These are phyloP conservation scores for Fistulinella cinereoalba DNA, from an alignment of 1,284 basidiomycete species.

Conservation along the genomic window DNA sequence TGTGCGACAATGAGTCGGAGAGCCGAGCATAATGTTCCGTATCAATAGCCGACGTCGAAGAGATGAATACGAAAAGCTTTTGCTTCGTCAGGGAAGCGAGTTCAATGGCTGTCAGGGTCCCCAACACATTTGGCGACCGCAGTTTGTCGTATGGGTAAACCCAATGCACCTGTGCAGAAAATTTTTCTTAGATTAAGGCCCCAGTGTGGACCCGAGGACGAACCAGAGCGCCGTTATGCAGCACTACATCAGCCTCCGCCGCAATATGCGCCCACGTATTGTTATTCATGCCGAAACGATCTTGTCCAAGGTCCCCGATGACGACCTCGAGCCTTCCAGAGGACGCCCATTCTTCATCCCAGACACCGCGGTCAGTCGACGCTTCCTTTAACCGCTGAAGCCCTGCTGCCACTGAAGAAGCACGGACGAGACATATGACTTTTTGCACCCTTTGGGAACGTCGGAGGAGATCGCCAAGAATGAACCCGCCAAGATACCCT, in stretches of 20 bases:
- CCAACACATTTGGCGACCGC: conserved; percentile 87
- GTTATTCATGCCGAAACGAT: conserved; percentile 73
- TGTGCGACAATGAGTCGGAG: conserved; percentile 66
- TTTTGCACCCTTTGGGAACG: conserved; percentile 67
- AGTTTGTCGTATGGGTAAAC: conserved; percentile 97
- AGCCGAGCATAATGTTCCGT: conserved; percentile 87
- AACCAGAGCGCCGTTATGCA: conserved; percentile 97
- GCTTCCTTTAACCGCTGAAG: conserved; percentile 73
- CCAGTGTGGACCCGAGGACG: conserved; percentile 27
- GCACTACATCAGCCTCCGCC: conserved; percentile 76
- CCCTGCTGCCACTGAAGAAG: conserved; percentile 61
- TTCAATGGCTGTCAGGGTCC: conserved; percentile 81
- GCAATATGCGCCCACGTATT: conserved; percentile 69
- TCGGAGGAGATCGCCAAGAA: conserved; percentile 79
- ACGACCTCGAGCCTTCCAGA: conserved; percentile 77
- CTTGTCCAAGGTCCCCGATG: conserved; percentile 82
- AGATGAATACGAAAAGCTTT: conserved; percentile 89
- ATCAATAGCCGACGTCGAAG: conserved; percentile 92
- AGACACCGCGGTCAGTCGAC: conserved; percentile 84
- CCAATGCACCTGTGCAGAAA: conserved; percentile 84
- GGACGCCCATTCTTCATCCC: conserved; percentile 86
- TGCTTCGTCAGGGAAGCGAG: conserved; percentile 75
- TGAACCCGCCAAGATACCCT: conserved; percentile 95
- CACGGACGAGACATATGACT: conserved; percentile 91
- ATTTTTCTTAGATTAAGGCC: neutral